phyloP scores from a whole-genome alignment of 164 flowering plant genomes.

The Vitis amurensis region DNA sequence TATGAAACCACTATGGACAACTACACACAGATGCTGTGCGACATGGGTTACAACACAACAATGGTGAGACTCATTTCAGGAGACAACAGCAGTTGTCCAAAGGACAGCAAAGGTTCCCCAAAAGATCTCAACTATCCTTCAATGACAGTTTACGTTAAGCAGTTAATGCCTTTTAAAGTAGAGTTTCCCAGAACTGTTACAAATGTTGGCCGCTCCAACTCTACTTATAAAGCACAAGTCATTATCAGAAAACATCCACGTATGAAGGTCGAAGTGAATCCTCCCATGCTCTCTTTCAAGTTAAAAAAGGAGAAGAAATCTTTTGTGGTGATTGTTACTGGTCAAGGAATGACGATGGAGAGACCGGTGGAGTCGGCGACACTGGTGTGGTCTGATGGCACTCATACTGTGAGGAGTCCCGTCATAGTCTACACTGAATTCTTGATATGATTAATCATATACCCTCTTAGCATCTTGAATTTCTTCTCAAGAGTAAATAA shows the following conservation, averaged over 20 bases:
- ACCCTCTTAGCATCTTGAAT: too few species aligned
- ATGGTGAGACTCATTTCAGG: too few species aligned
- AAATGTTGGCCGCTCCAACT: neutral
- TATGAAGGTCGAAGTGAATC: constrained; percentile 4
- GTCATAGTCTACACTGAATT: neutral
- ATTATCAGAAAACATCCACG: neutral
- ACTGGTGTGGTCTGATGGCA: constrained; percentile 11
- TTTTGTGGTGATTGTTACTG: constrained; percentile 9
- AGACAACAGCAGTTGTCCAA: neutral
- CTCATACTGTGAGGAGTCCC: constrained; percentile 8
- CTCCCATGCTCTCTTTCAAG: constrained; percentile 5
- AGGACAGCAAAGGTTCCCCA: neutral
- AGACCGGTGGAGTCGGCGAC: neutral
- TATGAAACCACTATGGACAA: too few species aligned
- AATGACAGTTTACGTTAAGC: neutral
- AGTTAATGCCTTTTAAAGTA: neutral
- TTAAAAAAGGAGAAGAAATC: constrained; percentile 7
- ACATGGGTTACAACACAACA: too few species aligned
- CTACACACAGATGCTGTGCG: too few species aligned
- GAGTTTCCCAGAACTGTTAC: neutral
- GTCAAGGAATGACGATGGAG: neutral
- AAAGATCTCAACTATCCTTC: constrained; percentile 1
- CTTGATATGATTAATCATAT: too few species aligned
- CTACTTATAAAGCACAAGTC: neutral
- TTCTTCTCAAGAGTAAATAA: too few species aligned